phyloP scores from a whole-genome alignment of 2,329 filamentous ascomycete species.

The Pseudogymnoascus sp. region DNA sequence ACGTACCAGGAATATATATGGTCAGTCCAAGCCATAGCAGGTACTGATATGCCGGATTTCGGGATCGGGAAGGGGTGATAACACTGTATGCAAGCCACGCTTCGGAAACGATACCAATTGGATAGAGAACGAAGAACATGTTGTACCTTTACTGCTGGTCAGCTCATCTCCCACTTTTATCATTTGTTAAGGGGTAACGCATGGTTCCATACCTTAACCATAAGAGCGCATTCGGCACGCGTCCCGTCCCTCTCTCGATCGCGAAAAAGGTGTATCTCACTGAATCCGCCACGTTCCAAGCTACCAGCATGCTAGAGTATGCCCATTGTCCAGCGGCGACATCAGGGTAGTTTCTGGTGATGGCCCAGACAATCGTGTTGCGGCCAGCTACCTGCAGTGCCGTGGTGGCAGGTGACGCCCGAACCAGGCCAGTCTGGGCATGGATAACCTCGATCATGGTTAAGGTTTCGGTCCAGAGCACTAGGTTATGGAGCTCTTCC shows the following conservation, averaged over 20 bases:
- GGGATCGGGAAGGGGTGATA: slow-evolving; percentile 49
- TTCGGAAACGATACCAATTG: slow-evolving; percentile 83
- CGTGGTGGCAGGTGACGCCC: slow-evolving; percentile 78
- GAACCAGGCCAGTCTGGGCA: slow-evolving; percentile 69
- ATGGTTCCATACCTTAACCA: neutral
- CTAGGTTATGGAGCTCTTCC: slow-evolving; percentile 55
- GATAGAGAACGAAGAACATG: slow-evolving; percentile 88
- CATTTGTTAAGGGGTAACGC: slow-evolving; percentile 52
- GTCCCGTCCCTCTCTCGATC: slow-evolving; percentile 55
- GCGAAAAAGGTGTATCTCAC: slow-evolving; percentile 91
- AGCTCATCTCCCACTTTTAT: neutral
- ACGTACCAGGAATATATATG: slow-evolving; percentile 64
- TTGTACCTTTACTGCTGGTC: slow-evolving; percentile 67
- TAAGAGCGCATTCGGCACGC: slow-evolving; percentile 42
- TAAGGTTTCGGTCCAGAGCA: slow-evolving; percentile 74
- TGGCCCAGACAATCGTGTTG: slow-evolving; percentile 80
- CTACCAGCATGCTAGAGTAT: slow-evolving; percentile 72
- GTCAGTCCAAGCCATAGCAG: slow-evolving; percentile 57
- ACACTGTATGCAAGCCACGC: slow-evolving; percentile 69
- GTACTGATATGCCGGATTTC: slow-evolving; percentile 46
- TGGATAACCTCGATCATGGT: slow-evolving; percentile 80
- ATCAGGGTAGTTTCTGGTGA: slow-evolving; percentile 66
- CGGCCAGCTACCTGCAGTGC: slow-evolving; percentile 83
- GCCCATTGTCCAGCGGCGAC: slow-evolving; percentile 50
- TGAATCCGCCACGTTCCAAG: slow-evolving; percentile 88